phyloP scores from a whole-genome alignment of 345 rosid species.

The Eutrema heterophyllum region DNA sequence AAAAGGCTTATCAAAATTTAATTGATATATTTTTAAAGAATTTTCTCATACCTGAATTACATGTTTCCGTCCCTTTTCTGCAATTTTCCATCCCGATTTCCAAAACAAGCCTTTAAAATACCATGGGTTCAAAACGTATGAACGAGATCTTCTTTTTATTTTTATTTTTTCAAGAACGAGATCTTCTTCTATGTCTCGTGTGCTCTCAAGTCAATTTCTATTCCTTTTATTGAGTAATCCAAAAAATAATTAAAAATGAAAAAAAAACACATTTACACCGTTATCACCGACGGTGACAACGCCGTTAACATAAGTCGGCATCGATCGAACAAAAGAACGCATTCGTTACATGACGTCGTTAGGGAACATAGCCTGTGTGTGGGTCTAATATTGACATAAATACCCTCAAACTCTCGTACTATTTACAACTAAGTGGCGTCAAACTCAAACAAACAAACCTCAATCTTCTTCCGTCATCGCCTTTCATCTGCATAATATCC shows the following conservation, averaged over 20 bases:
- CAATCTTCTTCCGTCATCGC: slow-evolving; percentile 1
- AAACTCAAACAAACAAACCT: neutral
- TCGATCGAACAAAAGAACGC: neutral
- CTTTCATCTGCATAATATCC: neutral
- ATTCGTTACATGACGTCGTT: neutral
- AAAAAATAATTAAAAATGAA: neutral
- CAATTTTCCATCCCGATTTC: too few relatives aligned
- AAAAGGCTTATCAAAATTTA: too few relatives aligned
- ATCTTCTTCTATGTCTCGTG: too few relatives aligned
- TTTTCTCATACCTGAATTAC: too few relatives aligned
- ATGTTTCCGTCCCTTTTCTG: too few relatives aligned
- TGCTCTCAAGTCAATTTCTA: too few relatives aligned
- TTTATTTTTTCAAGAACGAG: too few relatives aligned
- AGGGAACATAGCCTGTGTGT: neutral
- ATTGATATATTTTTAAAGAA: too few relatives aligned
- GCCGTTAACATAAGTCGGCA: neutral
- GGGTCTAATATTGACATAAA: neutral
- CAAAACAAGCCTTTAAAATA: too few relatives aligned
- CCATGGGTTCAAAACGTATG: too few relatives aligned
- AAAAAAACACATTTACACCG: neutral
- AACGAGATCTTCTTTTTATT: too few relatives aligned
- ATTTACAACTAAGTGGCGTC: neutral
- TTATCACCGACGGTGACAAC: neutral
- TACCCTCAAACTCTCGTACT: neutral
- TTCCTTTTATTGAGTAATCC: too few relatives aligned